Conservation (phyloP, 2,329 filamentous ascomycete genomes). For the Fusarium decemcellulare region DNA sequence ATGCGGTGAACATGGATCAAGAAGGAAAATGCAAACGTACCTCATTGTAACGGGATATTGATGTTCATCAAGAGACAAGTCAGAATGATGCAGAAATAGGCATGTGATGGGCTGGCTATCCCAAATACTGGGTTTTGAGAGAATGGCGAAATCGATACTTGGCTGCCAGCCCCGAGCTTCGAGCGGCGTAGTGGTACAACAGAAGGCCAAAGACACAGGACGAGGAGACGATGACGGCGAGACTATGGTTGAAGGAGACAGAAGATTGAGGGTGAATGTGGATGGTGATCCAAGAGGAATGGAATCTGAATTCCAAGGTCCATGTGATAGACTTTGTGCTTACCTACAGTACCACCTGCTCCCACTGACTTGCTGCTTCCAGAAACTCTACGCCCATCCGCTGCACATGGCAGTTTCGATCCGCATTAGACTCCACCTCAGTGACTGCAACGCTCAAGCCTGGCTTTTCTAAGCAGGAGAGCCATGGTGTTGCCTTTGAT, state of each 20-base stretch:
- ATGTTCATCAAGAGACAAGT: neutral
- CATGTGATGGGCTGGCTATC: neutral
- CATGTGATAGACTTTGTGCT: too few relatives aligned
- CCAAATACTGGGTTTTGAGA: neutral
- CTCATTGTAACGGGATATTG: constrained; percentile 24
- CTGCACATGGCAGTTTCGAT: constrained; percentile 7
- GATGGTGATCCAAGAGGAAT: too few relatives aligned
- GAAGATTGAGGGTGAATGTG: neutral
- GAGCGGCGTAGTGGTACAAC: neutral
- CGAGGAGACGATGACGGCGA: neutral
- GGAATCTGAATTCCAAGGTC: too few relatives aligned
- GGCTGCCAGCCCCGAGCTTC: neutral
- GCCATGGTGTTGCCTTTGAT: neutral
- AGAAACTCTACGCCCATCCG: neutral
- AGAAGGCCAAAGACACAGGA: neutral
- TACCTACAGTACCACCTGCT: too few relatives aligned
- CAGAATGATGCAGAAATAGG: neutral
- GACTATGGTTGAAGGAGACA: neutral
- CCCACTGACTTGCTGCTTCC: constrained; percentile 2
- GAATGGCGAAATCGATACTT: neutral
- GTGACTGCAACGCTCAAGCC: neutral
- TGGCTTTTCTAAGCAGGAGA: too few relatives aligned
- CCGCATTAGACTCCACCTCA: neutral
- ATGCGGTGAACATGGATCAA: constrained; percentile 4
- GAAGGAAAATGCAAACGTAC: constrained; percentile 24